Evolutionary conservation across 495 filamentous ascomycete species (phyloP).

Genomic region (Aspergillus indologenus): DNA sequence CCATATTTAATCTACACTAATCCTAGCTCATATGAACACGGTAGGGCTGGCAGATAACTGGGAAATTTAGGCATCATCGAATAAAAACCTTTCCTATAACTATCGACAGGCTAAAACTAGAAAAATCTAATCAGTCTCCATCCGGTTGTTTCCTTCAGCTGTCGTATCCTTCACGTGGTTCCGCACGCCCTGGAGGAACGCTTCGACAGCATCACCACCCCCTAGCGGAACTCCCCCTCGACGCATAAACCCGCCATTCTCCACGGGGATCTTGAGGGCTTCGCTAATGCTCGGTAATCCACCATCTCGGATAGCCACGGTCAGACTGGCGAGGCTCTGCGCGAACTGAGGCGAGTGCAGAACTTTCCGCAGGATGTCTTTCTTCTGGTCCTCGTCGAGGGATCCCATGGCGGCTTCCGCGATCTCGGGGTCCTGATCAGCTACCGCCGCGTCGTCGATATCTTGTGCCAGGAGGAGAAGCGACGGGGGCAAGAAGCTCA

Average conservation of each 20-base stretch:
- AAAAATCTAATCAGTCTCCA: conserved; percentile 47
- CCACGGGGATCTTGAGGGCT: conserved; percentile 72
- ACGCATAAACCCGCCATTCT: conserved; percentile 75
- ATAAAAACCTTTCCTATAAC: neutral
- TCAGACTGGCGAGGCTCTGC: conserved; percentile 81
- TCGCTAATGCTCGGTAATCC: conserved; percentile 86
- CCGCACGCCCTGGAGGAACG: conserved; percentile 85
- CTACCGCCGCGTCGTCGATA: conserved; percentile 51
- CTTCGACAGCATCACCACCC: conserved; percentile 83
- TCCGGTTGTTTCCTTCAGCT: conserved; percentile 31
- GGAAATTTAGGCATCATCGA: neutral
- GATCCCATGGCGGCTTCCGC: conserved; percentile 68
- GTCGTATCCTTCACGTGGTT: conserved; percentile 56
- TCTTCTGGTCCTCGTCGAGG: conserved; percentile 76
- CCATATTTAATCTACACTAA: too few relatives aligned
- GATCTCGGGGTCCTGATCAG: conserved; percentile 62
- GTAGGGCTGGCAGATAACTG: neutral
- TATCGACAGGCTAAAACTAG: neutral
- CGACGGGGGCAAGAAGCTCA: conserved; percentile 72
- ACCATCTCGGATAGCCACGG: conserved; percentile 86
- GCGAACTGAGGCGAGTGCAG: conserved; percentile 87
- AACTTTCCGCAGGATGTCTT: conserved; percentile 73
- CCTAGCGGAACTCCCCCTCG: conserved; percentile 74
- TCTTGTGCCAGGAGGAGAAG: conserved; percentile 71
- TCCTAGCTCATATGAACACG: neutral